Percentiles rank a stretch among this genome's conserved stretches.
Evolutionary conservation across 495 filamentous ascomycete species (phyloP).

Genomic region (Xylaria scruposa): DNA sequence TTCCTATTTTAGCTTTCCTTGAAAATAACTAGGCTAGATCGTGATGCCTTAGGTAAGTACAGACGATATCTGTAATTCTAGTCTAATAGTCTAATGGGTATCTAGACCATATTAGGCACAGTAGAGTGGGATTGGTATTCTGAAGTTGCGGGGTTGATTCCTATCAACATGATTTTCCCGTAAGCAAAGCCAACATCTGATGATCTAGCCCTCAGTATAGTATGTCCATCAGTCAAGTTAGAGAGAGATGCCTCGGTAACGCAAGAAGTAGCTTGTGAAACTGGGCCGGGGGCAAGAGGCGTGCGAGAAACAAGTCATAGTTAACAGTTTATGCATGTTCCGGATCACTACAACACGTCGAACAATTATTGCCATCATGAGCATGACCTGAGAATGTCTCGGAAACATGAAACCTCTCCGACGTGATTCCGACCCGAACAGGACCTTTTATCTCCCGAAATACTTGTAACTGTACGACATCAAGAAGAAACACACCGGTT

Average conservation of each 20-base stretch:
- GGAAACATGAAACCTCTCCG: background rate
- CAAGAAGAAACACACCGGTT: slow-evolving; percentile 1
- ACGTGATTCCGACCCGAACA: background rate
- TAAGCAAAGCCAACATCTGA: background rate
- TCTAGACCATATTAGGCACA: background rate
- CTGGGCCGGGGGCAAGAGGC: background rate
- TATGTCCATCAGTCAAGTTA: background rate
- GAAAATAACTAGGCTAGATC: background rate
- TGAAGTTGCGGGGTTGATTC: slow-evolving; percentile 1
- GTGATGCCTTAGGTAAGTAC: background rate
- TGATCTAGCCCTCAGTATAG: background rate
- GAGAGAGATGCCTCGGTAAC: slow-evolving; percentile 15
- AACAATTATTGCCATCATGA: background rate
- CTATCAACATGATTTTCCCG: background rate
- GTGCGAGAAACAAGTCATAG: background rate
- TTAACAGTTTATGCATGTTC: background rate
- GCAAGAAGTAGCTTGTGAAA: slow-evolving; percentile 13
- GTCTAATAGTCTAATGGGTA: background rate
- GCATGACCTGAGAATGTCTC: background rate
- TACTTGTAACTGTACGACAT: background rate
- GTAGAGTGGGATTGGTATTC: background rate
- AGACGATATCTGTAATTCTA: background rate
- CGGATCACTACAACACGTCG: background rate
- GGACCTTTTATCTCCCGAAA: background rate
- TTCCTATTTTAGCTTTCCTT: background rate